Conservation (phyloP, 768 basidiomycete species). For the Chiua virens region DNA sequence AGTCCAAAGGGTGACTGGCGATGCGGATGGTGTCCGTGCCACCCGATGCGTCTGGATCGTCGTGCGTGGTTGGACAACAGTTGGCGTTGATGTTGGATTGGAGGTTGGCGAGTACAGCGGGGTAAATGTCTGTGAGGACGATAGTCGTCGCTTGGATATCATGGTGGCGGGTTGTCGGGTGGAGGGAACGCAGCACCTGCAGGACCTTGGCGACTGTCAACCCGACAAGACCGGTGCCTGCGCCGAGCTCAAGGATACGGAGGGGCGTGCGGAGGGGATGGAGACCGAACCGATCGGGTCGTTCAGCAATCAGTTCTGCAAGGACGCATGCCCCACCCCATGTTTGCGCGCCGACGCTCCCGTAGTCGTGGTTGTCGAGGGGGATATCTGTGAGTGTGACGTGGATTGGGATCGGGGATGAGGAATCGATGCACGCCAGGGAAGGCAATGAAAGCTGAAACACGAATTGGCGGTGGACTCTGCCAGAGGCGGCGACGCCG, state of each 20-base stretch:
- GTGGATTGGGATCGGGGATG: slow-evolving; percentile 14
- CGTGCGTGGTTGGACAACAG: slow-evolving; percentile 10
- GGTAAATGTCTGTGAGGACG: slow-evolving; percentile 51
- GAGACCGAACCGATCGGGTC: slow-evolving; percentile 53
- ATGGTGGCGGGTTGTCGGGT: background rate
- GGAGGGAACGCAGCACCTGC: background rate
- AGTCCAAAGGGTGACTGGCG: slow-evolving; percentile 36
- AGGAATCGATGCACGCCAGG: no score
- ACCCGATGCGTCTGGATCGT: background rate
- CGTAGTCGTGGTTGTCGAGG: slow-evolving; percentile 65
- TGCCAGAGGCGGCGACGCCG: slow-evolving; percentile 63
- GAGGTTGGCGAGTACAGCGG: slow-evolving; percentile 48
- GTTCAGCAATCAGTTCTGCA: slow-evolving; percentile 66
- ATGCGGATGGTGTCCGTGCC: slow-evolving; percentile 20
- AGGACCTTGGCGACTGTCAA: slow-evolving; percentile 40
- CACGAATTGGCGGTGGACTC: slow-evolving; percentile 49
- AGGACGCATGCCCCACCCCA: slow-evolving; percentile 87
- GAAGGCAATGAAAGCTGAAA: slow-evolving; percentile 33
- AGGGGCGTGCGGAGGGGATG: slow-evolving; percentile 11
- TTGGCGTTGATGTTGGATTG: slow-evolving; percentile 42
- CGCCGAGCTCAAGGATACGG: slow-evolving; percentile 54
- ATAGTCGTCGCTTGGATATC: slow-evolving; percentile 19
- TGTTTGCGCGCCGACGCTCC: slow-evolving; percentile 81
- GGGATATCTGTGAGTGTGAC: slow-evolving; percentile 66
- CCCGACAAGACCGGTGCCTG: slow-evolving; percentile 57